phyloP scores from a whole-genome alignment of 805 yeast species.

The Kregervanrija delftensis region DNA sequence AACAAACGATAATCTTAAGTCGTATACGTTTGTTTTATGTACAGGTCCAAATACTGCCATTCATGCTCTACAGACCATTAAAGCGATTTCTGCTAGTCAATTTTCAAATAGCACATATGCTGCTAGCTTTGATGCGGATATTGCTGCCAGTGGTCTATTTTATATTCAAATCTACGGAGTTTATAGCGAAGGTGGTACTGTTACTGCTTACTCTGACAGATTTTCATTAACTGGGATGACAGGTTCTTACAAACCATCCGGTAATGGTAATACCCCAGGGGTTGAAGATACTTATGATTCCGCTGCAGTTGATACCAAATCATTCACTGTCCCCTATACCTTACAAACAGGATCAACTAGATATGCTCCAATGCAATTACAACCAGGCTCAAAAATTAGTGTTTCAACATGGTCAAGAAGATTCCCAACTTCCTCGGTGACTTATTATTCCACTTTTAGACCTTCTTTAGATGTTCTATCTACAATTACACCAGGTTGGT shows the following conservation, averaged over 20 bases:
- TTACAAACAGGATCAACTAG: constrained; percentile 71
- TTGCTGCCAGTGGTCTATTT: constrained; percentile 60
- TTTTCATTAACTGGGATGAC: constrained; percentile 65
- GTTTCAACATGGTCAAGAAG: constrained; percentile 58
- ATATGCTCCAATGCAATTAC: constrained; percentile 90
- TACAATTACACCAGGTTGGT: constrained; percentile 83
- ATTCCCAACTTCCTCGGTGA: constrained; percentile 61
- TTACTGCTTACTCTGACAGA: constrained; percentile 63
- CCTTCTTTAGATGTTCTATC: constrained; percentile 42
- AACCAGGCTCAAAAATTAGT: constrained; percentile 71
- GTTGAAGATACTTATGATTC: constrained; percentile 29
- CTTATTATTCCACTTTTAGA: constrained; percentile 45
- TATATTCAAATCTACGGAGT: constrained; percentile 62
- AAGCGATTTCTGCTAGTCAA: constrained; percentile 24
- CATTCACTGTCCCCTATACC: constrained; percentile 67
- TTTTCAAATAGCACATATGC: constrained; percentile 32
- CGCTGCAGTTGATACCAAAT: constrained; percentile 32
- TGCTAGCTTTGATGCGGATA: constrained; percentile 35
- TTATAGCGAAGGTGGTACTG: constrained; percentile 35
- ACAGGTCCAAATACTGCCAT: constrained; percentile 57
- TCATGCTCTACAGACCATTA: too few relatives aligned
- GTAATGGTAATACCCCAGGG: constrained; percentile 39
- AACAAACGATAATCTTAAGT: constrained; percentile 33
- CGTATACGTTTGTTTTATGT: constrained; percentile 52
- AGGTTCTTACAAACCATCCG: constrained; percentile 51